These are phyloP conservation scores for Ceratocystis eucalypticola DNA, from an alignment of 2,329 filamentous ascomycete genomes.

Conservation along the genomic window DNA sequence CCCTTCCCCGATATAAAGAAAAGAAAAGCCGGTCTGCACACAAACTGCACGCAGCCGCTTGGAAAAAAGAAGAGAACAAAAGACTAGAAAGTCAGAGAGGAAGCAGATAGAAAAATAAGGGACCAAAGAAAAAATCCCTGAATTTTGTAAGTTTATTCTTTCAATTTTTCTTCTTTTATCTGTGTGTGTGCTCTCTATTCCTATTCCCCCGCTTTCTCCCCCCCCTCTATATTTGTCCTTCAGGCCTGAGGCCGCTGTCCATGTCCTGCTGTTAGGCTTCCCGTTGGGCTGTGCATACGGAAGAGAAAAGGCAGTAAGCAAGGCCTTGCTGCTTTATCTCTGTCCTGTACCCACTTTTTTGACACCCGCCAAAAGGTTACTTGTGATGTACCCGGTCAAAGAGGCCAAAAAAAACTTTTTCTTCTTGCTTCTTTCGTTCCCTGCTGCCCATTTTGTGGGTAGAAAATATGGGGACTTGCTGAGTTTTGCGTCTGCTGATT, in stretches of 20 bases:
- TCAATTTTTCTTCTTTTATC: neutral
- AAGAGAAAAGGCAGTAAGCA: neutral
- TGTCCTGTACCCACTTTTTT: neutral
- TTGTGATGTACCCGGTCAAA: too few relatives aligned
- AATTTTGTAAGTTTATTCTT: constrained; percentile 1
- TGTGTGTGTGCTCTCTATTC: neutral
- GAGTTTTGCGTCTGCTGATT: neutral
- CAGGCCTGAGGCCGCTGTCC: too few relatives aligned
- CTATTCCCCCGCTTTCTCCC: neutral
- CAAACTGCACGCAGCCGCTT: neutral
- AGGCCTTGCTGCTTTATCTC: neutral
- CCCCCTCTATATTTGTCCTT: neutral
- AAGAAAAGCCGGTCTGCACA: neutral
- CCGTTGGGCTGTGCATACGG: neutral
- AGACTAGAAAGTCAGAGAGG: too few relatives aligned
- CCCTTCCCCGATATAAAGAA: neutral
- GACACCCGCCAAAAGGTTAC: neutral
- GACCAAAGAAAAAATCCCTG: neutral
- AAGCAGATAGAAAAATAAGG: neutral
- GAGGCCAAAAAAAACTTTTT: constrained; percentile 6
- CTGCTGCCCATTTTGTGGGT: neutral
- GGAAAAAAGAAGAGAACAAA: neutral
- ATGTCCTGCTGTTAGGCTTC: neutral
- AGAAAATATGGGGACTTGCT: neutral
- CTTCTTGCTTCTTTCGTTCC: neutral